Conservation (phyloP, 208 protist species). For the Acanthamoeba sp. region DNA sequence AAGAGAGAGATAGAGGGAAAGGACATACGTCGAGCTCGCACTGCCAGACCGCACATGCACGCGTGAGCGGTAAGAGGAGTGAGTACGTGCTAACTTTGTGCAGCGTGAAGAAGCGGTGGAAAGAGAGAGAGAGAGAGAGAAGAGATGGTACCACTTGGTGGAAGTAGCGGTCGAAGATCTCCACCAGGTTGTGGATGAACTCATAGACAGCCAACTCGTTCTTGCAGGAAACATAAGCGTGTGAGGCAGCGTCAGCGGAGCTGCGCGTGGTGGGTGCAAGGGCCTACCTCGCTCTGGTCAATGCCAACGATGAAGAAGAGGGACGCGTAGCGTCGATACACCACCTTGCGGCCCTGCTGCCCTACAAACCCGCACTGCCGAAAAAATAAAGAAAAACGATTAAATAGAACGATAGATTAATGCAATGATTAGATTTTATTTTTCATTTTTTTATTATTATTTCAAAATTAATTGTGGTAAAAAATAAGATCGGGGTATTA, state of each 20-base stretch:
- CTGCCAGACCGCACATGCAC: not conserved
- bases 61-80: no score
- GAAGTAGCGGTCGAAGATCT: constrained; percentile 94
- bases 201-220: constrained; percentile 95
- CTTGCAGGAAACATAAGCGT: constrained; percentile 36
- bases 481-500: no score
- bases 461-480: not conserved
- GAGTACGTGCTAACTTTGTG: no score
- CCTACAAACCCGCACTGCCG: constrained; percentile 95
- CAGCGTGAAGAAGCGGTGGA: not conserved
- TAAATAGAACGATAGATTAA: not conserved
- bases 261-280: not conserved
- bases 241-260: not conserved
- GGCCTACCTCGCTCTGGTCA: constrained; percentile 88
- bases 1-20: not conserved
- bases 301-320: constrained; percentile 97
- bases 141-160: constrained; percentile 80
- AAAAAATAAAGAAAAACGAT: constrained; percentile 26
- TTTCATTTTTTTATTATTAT: not conserved
- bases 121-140: not conserved
- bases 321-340: constrained; percentile 96
- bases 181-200: constrained; percentile 95
- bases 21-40: constrained; percentile 93
- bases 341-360: constrained; percentile 93
- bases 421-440: not conserved